These are phyloP conservation scores for Aspergillus persii DNA, from an alignment of 2,329 filamentous ascomycete genomes.

Conservation along the genomic window DNA sequence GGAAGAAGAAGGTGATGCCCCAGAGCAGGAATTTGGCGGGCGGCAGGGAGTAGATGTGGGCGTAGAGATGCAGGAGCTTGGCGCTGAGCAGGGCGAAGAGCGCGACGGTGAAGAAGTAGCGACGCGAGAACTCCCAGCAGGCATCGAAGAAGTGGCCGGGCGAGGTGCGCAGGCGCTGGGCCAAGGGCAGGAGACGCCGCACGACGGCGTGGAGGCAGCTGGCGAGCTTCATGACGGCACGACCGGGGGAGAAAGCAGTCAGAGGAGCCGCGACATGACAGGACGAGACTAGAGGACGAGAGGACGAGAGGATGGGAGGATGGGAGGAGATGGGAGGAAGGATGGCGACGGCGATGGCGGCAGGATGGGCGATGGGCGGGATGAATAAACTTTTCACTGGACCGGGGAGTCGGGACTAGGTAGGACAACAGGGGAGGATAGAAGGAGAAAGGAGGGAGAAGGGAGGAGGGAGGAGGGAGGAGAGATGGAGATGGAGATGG, in stretches of 20 bases:
- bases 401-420: too few species aligned
- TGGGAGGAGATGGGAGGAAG: neutral
- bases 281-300: neutral
- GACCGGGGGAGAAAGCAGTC: neutral
- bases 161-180: slow-evolving; percentile 13
- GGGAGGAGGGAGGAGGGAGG: too few species aligned
- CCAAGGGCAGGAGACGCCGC: slow-evolving; percentile 3
- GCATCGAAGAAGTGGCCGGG: slow-evolving; percentile 19
- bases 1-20: slow-evolving; percentile 31
- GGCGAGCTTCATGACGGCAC: slow-evolving; percentile 7
- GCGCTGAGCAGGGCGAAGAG: slow-evolving; percentile 27
- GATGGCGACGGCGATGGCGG: too few species aligned
- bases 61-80: slow-evolving; percentile 28
- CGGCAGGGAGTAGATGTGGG: slow-evolving; percentile 27
- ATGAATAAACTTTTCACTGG: too few species aligned
- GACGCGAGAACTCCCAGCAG: slow-evolving; percentile 28
- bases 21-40: slow-evolving; percentile 22
- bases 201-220: slow-evolving; percentile 3
- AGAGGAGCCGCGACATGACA: neutral
- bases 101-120: slow-evolving; percentile 31
- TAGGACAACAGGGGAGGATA: too few species aligned
- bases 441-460: too few species aligned
- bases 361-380: too few species aligned
- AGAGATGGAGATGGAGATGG: too few species aligned
- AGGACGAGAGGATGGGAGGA: neutral